Evolutionary conservation across 768 basidiomycete species (phyloP).

Genomic region (Piloderma croceum): DNA sequence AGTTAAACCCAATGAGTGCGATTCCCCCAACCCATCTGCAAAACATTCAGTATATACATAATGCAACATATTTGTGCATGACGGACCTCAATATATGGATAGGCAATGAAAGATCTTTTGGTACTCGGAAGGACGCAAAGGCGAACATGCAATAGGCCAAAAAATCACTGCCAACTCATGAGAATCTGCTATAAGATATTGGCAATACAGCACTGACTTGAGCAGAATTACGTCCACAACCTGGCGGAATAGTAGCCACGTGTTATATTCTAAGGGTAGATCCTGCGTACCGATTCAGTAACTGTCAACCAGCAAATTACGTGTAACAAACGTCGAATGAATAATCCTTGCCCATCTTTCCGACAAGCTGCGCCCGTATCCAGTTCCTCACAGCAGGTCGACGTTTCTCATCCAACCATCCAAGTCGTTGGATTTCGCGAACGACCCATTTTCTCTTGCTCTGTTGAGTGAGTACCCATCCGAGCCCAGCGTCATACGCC

Average conservation of each 20-base stretch:
- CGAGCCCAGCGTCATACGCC: conserved; percentile 89
- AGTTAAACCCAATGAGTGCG: conserved; percentile 84
- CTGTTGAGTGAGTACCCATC: conserved; percentile 91
- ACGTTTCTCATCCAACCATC: conserved; percentile 81
- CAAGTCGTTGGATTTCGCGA: conserved; percentile 63
- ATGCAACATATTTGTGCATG: not conserved
- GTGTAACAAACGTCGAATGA: conserved; percentile 71
- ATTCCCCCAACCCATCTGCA: conserved; percentile 82
- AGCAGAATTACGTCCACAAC: conserved; percentile 93
- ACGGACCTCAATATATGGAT: conserved; percentile 75
- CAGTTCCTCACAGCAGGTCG: conserved; percentile 64
- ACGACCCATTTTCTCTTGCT: conserved; percentile 96
- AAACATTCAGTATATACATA: conserved; percentile 1
- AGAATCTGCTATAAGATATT: too few species aligned
- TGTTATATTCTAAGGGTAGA: conserved; percentile 89
- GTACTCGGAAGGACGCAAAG: conserved; percentile 86
- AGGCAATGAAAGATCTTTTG: conserved; percentile 62
- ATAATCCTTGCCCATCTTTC: conserved; percentile 94
- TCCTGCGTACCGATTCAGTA: conserved; percentile 41
- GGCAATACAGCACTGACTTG: conserved; percentile 68
- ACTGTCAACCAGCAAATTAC: conserved; percentile 2
- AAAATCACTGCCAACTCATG: conserved; percentile 63
- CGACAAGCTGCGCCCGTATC: conserved; percentile 81
- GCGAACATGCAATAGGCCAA: conserved; percentile 93
- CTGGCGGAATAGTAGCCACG: conserved; percentile 94